These are phyloP conservation scores for Penicillium paradoxum DNA, from an alignment of 495 filamentous ascomycete genomes.

Conservation along the genomic window DNA sequence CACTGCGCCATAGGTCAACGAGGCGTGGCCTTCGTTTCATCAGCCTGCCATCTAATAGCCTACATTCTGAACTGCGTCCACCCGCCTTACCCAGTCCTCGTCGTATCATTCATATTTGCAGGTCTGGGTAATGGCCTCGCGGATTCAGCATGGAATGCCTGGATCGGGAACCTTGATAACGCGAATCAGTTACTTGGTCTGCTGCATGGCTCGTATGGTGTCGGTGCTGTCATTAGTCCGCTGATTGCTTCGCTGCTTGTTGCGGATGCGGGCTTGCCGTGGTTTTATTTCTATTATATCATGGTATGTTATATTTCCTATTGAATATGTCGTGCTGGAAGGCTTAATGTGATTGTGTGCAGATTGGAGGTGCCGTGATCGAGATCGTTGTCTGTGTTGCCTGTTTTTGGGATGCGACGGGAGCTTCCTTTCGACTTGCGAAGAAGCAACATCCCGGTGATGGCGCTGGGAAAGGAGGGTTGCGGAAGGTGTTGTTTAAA, in stretches of 20 bases:
- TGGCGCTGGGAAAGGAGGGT: slow-evolving; percentile 33
- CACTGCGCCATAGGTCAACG: slow-evolving; percentile 60
- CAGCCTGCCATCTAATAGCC: slow-evolving; percentile 56
- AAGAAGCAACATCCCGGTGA: slow-evolving; percentile 23
- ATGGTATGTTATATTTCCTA: slow-evolving; percentile 46
- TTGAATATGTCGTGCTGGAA: too few relatives aligned
- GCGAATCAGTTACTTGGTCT: slow-evolving; percentile 53
- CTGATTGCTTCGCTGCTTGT: slow-evolving; percentile 50
- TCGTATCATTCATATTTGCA: slow-evolving; percentile 50
- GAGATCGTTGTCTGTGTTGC: slow-evolving; percentile 48
- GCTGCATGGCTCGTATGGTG: slow-evolving; percentile 51
- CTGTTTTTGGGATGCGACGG: slow-evolving; percentile 65
- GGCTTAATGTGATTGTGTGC: background rate
- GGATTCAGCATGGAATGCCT: slow-evolving; percentile 58
- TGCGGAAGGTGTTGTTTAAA: slow-evolving; percentile 50
- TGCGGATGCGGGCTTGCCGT: slow-evolving; percentile 39
- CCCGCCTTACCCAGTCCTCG: slow-evolving; percentile 53
- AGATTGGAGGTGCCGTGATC: slow-evolving; percentile 55
- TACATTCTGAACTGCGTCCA: slow-evolving; percentile 52
- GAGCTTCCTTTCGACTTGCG: slow-evolving; percentile 50
- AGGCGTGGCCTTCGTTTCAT: slow-evolving; percentile 64
- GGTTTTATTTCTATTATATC: slow-evolving; percentile 56
- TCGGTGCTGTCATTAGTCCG: slow-evolving; percentile 50
- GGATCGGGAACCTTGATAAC: slow-evolving; percentile 54
- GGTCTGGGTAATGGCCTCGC: slow-evolving; percentile 54